phyloP scores from a whole-genome alignment of 352 stramenopile genomes.

The Phytophthora tubulina region DNA sequence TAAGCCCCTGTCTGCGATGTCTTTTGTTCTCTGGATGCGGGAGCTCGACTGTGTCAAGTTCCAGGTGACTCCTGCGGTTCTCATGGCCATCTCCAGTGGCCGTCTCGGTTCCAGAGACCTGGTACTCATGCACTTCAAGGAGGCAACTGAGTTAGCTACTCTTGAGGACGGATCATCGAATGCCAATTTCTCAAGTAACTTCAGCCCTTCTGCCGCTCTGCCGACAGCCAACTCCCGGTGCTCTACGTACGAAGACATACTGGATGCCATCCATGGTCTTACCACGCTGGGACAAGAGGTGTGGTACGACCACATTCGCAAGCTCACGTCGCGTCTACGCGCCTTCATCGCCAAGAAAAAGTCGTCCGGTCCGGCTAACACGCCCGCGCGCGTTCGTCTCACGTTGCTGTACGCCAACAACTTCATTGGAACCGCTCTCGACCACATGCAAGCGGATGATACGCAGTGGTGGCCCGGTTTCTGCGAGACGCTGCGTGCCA shows the following conservation, averaged over 20 bases:
- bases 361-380: constrained; percentile 2
- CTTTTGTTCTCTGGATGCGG: constrained; percentile 26
- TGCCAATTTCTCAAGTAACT: constrained; percentile 30
- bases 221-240: not conserved
- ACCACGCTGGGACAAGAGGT: constrained; percentile 8
- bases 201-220: constrained; percentile 10
- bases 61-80: constrained; percentile 1
- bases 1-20: constrained; percentile 23
- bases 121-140: constrained; percentile 20
- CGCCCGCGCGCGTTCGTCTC: not conserved
- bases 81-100: constrained; percentile 28
- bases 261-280: constrained; percentile 14
- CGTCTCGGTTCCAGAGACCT: constrained; percentile 7
- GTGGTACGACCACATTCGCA: constrained; percentile 27
- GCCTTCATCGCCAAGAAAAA: constrained; percentile 24
- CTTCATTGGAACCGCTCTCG: not conserved
- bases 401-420: constrained; percentile 6
- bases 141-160: constrained; percentile 8
- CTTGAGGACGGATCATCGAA: constrained; percentile 19
- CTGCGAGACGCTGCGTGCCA: constrained; percentile 4
- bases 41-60: constrained; percentile 28
- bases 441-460: not conserved
- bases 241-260: constrained; percentile 18
- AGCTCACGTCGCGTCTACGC: constrained; percentile 8
- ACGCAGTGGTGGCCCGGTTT: constrained; percentile 5